Evolutionary conservation across 768 basidiomycete species (phyloP).

Genomic region (Kwoniella heveanensis): DNA sequence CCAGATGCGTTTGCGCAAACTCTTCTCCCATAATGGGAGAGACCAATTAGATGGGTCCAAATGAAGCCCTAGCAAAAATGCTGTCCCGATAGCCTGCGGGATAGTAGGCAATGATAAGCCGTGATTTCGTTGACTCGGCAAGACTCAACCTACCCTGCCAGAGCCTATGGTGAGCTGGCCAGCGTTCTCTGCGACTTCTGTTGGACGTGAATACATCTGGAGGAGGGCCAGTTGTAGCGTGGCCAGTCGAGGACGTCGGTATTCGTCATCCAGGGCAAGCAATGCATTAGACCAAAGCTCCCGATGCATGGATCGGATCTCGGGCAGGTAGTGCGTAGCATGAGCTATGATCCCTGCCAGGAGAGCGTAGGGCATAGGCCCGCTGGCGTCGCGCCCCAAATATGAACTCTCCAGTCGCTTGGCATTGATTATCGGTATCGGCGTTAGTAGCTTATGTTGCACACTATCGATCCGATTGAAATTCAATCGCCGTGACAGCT

Average conservation of each 20-base stretch:
- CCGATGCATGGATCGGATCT: conserved; percentile 25
- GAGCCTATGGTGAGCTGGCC: conserved; percentile 6
- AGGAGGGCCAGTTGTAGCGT: conserved; percentile 33
- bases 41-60: conserved; percentile 33
- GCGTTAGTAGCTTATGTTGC: too few relatives aligned
- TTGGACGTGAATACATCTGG: conserved; percentile 24
- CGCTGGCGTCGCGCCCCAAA: neutral
- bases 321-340: conserved; percentile 28
- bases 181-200: conserved; percentile 3
- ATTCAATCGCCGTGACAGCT: too few relatives aligned
- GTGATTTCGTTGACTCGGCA: too few relatives aligned
- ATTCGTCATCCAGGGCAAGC: conserved; percentile 35
- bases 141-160: too few relatives aligned
- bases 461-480: too few relatives aligned
- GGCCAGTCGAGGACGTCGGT: conserved; percentile 33
- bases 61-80: conserved; percentile 36
- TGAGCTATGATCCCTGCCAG: conserved; percentile 33
- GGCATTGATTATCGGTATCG: too few relatives aligned
- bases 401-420: too few relatives aligned
- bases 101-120: conserved; percentile 14
- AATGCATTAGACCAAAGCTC: conserved; percentile 29
- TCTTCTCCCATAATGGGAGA: conserved; percentile 26
- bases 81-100: conserved; percentile 35
- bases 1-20: conserved; percentile 26
- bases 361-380: conserved; percentile 31